Evolutionary conservation across 1,284 basidiomycete genomes (phyloP).

Genomic region (Leccinum griseonigrum): DNA sequence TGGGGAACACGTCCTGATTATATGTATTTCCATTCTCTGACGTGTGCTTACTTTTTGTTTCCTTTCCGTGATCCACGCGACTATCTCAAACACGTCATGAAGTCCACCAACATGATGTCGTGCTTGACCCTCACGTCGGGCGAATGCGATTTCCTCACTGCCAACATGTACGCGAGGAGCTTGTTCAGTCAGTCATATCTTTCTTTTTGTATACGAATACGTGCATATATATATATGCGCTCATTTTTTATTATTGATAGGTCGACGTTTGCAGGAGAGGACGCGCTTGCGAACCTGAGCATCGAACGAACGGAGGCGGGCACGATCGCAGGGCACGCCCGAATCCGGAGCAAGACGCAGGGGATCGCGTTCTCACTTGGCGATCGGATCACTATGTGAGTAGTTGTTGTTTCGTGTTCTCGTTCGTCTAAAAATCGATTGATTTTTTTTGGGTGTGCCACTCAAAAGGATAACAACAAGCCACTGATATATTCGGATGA

Average conservation of each 20-base stretch:
- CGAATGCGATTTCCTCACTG: slow-evolving; percentile 81
- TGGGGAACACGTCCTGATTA: neutral
- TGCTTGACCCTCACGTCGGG: slow-evolving; percentile 81
- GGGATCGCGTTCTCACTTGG: slow-evolving; percentile 94
- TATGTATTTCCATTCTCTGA: neutral
- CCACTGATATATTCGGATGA: neutral
- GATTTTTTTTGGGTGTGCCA: neutral
- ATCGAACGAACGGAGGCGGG: slow-evolving; percentile 88
- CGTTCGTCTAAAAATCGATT: neutral
- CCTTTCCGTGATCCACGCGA: slow-evolving; percentile 59
- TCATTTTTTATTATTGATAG: neutral
- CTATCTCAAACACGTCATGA: slow-evolving; percentile 80
- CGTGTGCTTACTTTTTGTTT: neutral
- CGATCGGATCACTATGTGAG: slow-evolving; percentile 84
- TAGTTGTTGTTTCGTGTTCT: neutral
- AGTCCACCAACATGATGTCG: slow-evolving; percentile 84
- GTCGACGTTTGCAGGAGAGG: slow-evolving; percentile 65
- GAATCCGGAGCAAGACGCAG: slow-evolving; percentile 93
- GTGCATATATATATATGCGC: neutral
- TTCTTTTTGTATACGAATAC: neutral
- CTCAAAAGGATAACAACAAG: neutral
- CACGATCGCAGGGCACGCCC: slow-evolving; percentile 84
- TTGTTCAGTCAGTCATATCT: slow-evolving; percentile 58
- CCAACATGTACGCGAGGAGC: slow-evolving; percentile 80
- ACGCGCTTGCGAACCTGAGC: slow-evolving; percentile 94